Conservation (phyloP, 2,329 filamentous ascomycete genomes). For the Rhynchosporium agropyri region DNA sequence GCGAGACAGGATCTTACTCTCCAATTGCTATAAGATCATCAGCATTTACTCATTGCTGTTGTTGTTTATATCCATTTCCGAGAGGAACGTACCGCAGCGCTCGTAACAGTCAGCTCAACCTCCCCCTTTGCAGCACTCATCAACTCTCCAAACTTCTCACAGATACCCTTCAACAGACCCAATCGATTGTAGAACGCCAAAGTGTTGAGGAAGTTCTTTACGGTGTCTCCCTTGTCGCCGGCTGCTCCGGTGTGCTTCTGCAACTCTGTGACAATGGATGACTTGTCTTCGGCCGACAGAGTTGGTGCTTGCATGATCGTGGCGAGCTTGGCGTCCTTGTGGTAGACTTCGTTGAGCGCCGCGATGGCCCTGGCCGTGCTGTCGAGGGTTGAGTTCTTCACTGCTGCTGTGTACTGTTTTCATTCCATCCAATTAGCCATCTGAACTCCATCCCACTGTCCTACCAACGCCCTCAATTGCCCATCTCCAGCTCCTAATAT, state of each 20-base stretch:
- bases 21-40: conserved; percentile 65
- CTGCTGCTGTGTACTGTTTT: conserved; percentile 87
- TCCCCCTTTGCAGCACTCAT: conserved; percentile 91
- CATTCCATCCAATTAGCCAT: conserved; percentile 21
- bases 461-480: conserved; percentile 19
- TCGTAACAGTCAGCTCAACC: conserved; percentile 90
- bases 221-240: conserved; percentile 69
- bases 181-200: conserved; percentile 97
- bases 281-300: conserved; percentile 78
- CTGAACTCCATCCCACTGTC: neutral
- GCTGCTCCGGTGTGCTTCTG: conserved; percentile 74
- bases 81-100: conserved; percentile 71
- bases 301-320: conserved; percentile 79
- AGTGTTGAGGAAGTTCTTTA: conserved; percentile 91
- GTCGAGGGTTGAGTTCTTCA: conserved; percentile 85
- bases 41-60: conserved; percentile 1
- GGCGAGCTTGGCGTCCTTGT: conserved; percentile 81
- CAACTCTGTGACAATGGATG: conserved; percentile 82
- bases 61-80: neutral
- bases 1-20: conserved; percentile 81
- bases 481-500: neutral
- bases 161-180: conserved; percentile 77
- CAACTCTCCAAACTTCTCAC: conserved; percentile 82
- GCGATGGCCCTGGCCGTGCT: conserved; percentile 78
- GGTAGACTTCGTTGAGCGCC: conserved; percentile 70